phyloP scores from a whole-genome alignment of 1,139 yeast species.

The Hemisphaericaspora lyxosophila region DNA sequence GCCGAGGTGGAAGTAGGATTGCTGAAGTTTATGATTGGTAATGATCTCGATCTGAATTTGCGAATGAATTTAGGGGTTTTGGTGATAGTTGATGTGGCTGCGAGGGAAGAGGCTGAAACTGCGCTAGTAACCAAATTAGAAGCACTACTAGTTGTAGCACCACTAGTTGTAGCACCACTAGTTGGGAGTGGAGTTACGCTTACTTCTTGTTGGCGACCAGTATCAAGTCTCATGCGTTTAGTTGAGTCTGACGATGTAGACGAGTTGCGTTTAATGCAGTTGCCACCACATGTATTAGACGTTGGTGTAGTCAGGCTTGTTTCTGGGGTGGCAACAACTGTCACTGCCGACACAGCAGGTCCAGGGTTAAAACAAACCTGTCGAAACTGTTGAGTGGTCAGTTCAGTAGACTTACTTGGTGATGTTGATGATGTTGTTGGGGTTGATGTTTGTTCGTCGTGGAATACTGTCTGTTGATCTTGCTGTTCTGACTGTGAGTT shows the following conservation, averaged over 20 bases:
- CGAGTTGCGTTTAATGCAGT: conserved; percentile 13
- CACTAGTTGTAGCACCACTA: conserved; percentile 1
- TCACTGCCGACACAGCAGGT: conserved; percentile 5
- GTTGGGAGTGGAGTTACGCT: too few relatives aligned
- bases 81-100: conserved; percentile 11
- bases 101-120: conserved; percentile 2
- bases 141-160: too few relatives aligned
- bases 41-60: conserved; percentile 42
- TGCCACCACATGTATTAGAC: conserved; percentile 1
- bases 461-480: conserved; percentile 7
- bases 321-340: conserved; percentile 9
- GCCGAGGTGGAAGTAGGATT: conserved; percentile 15
- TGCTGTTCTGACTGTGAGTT: conserved; percentile 8
- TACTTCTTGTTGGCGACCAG: conserved; percentile 4
- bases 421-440: conserved; percentile 6
- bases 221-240: conserved; percentile 16
- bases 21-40: conserved; percentile 36
- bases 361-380: conserved; percentile 32
- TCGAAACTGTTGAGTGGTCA: conserved; percentile 29
- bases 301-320: conserved; percentile 7
- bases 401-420: conserved; percentile 17
- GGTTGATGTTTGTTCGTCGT: conserved; percentile 6
- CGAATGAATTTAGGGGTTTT: conserved; percentile 42
- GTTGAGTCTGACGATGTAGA: conserved; percentile 14
- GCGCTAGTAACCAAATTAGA: conserved; percentile 3